These are phyloP conservation scores for Ogataea dorogensis DNA, from an alignment of 805 yeast species.

Conservation along the genomic window DNA sequence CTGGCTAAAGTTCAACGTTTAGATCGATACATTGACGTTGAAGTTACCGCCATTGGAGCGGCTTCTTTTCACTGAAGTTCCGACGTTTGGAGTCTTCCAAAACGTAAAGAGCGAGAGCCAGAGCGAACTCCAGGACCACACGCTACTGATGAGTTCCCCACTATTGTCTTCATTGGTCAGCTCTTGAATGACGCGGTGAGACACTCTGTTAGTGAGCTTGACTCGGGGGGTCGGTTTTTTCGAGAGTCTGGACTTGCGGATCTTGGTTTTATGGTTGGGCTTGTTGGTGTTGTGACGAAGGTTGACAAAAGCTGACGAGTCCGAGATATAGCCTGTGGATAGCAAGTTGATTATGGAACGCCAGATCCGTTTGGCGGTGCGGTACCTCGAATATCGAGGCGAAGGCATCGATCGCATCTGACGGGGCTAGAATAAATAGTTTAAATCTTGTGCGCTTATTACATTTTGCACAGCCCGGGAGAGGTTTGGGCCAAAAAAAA, in stretches of 20 bases:
- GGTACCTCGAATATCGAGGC: constrained; percentile 35
- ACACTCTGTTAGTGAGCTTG: constrained; percentile 23
- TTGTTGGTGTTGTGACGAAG: constrained; percentile 21
- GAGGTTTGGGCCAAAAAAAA: constrained; percentile 3
- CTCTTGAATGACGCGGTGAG: constrained; percentile 25
- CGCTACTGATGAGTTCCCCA: constrained; percentile 19
- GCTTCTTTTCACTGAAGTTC: constrained; percentile 4
- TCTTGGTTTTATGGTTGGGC: constrained; percentile 28
- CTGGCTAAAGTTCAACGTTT: constrained; percentile 37
- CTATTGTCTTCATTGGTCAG: constrained; percentile 21
- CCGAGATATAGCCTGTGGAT: constrained; percentile 36
- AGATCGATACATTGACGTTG: constrained; percentile 19
- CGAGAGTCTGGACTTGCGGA: constrained; percentile 33
- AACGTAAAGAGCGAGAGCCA: constrained; percentile 19
- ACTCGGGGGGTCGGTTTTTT: constrained; percentile 31
- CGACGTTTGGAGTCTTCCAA: constrained; percentile 16
- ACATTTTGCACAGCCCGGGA: constrained; percentile 12
- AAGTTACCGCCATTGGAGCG: constrained; percentile 17
- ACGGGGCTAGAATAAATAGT: constrained; percentile 10
- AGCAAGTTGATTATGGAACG: constrained; percentile 32
- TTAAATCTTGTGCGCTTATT: constrained; percentile 12
- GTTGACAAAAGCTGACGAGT: constrained; percentile 31
- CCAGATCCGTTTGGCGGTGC: constrained; percentile 34
- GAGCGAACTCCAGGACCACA: constrained; percentile 21
- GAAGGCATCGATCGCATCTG: constrained; percentile 37